phyloP scores from a whole-genome alignment of 345 rosid genomes.

The Gossypium ekmanianum region DNA sequence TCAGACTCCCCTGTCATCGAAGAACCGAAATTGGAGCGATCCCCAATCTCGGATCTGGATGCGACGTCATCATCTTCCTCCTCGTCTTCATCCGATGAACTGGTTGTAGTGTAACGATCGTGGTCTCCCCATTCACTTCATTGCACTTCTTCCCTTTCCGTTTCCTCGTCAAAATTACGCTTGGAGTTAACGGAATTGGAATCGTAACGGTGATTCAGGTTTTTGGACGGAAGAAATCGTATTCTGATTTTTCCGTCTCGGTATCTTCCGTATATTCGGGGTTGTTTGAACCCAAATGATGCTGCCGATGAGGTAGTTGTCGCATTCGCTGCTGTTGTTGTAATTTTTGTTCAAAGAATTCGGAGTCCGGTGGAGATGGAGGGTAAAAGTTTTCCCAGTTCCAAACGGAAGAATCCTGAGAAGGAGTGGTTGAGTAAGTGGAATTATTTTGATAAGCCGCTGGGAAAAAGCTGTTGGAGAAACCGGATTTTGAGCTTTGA shows the following conservation, averaged over 20 bases:
- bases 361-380: constrained; percentile 96
- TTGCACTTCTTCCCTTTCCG: constrained; percentile 92
- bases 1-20: constrained; percentile 32
- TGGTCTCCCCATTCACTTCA: constrained; percentile 97
- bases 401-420: constrained; percentile 92
- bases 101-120: constrained; percentile 45
- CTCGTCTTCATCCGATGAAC: constrained; percentile 49
- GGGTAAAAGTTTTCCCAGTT: constrained; percentile 96
- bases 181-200: neutral
- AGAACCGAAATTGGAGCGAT: constrained; percentile 60
- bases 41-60: constrained; percentile 68
- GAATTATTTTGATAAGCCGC: constrained; percentile 68
- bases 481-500: constrained; percentile 46
- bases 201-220: constrained; percentile 19
- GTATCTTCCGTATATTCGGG: constrained; percentile 30
- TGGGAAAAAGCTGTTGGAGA: constrained; percentile 47
- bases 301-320: constrained; percentile 12
- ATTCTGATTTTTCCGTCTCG: constrained; percentile 65
- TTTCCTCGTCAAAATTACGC: constrained; percentile 41
- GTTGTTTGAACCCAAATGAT: constrained; percentile 23
- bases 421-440: constrained; percentile 67
- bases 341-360: constrained; percentile 51
- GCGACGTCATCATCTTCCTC: constrained; percentile 44
- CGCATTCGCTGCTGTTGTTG: constrained; percentile 21
- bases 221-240: constrained; percentile 46